Evolutionary conservation across 1,139 yeast genomes (phyloP).

Genomic region (Sugiyamaella neomexicana): DNA sequence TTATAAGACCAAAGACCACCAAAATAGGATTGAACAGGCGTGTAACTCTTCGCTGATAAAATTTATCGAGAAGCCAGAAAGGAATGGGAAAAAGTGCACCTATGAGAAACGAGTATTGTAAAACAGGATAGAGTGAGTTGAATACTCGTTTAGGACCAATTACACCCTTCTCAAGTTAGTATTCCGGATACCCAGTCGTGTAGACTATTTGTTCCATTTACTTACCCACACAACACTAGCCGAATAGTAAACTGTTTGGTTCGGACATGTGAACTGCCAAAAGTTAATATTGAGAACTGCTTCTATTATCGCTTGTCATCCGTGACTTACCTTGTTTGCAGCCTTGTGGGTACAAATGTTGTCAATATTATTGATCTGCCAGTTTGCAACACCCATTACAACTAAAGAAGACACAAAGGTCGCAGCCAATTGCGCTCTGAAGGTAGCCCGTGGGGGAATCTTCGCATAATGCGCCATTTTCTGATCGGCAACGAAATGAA

Average conservation of each 20-base stretch:
- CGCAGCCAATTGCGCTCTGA: slow-evolving; percentile 55
- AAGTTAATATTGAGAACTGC: slow-evolving; percentile 34
- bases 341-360: slow-evolving; percentile 46
- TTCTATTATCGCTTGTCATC: neutral
- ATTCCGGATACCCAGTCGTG: neutral
- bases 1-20: slow-evolving; percentile 44
- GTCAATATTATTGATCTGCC: slow-evolving; percentile 50
- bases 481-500: slow-evolving; percentile 48
- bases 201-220: neutral
- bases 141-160: slow-evolving; percentile 61
- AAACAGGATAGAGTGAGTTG: slow-evolving; percentile 41
- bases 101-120: slow-evolving; percentile 42
- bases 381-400: slow-evolving; percentile 54
- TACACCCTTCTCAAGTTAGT: slow-evolving; percentile 15
- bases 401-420: slow-evolving; percentile 42
- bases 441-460: slow-evolving; percentile 57
- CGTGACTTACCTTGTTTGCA: neutral
- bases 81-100: slow-evolving; percentile 47
- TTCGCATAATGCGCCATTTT: slow-evolving; percentile 58
- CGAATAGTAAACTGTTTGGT: slow-evolving; percentile 46
- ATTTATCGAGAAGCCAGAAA: slow-evolving; percentile 42
- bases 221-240: slow-evolving; percentile 22
- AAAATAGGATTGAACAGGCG: slow-evolving; percentile 49
- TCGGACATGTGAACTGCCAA: slow-evolving; percentile 39
- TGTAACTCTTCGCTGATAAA: slow-evolving; percentile 39